Base-by-base conservation (phyloP, 2,329 filamentous ascomycete species). In the Alternaria hordeiaustralica region DNA sequence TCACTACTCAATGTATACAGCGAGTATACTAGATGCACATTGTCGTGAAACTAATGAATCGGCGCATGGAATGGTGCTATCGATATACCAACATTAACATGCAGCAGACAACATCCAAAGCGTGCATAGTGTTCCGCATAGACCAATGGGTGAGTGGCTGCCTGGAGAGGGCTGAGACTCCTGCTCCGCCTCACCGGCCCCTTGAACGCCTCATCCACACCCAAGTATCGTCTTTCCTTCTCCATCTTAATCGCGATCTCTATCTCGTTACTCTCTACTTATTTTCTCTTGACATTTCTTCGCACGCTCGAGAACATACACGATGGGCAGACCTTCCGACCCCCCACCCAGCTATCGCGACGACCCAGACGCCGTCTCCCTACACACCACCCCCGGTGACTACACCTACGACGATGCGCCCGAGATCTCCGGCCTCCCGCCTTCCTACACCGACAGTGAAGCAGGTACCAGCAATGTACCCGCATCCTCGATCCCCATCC, bases 361-460 rank as follows among this genome's bases (percentile, higher is more conserved):
- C 64, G 79, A 80, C 55, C 75, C 75, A 1, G 79, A 81, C 46
- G 74, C 79, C 9, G 71, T 80, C 1, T 80, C 79, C 3, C 73
- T 81, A 6, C 78, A 80, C 59, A 81, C 79, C 12, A 80, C 77
- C 9, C 79, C 75, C 18, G 76, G 77, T 47, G 78, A 78, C 58
- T 80, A 80, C 64, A 61, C 66, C 11, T 80, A 81, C 61, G 72
- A 77, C 49, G 79, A 81, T 61, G 76, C 75, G 1, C 75, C 76
- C n/a, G 75, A 79, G 23, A 70, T 74, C 23, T 67, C 61, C 11
- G 72, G 65, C 10, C 64, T 76, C 0, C 79, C 79, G 3, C 79
- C 79, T 2, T 76, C 79, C 5, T 81, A 81, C 59, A 61, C 68
- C 21, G 79, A 80, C 47, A 75, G 73, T 62, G 75, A 78, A 50